phyloP scores from a whole-genome alignment of 148 eudicot genomes.

The Cornus controversa region DNA sequence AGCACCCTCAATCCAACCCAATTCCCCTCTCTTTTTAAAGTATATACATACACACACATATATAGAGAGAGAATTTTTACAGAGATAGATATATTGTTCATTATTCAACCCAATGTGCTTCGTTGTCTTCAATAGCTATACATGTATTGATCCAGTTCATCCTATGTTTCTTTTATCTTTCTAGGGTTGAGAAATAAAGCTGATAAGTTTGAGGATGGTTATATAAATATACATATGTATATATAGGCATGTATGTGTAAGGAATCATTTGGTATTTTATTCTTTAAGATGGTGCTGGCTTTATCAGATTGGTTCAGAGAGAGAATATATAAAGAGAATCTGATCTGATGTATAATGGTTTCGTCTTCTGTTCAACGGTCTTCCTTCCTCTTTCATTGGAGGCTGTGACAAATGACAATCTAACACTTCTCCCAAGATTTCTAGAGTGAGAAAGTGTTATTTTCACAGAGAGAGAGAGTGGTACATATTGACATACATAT shows the following conservation, averaged over 20 bases:
- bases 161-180: neutral
- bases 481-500: neutral
- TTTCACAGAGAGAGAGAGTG: conserved; percentile 14
- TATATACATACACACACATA: too few species aligned
- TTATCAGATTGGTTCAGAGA: conserved; percentile 21
- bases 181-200: conserved; percentile 42
- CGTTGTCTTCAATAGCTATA: conserved; percentile 25
- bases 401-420: conserved; percentile 27
- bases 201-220: conserved; percentile 20
- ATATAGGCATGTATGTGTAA: neutral
- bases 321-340: conserved; percentile 28
- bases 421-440: conserved; percentile 19
- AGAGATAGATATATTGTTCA: neutral
- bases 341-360: conserved; percentile 36
- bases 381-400: conserved; percentile 22
- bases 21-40: too few species aligned
- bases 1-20: neutral
- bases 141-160: conserved; percentile 1
- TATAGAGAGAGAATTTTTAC: neutral
- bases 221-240: conserved; percentile 1
- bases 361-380: conserved; percentile 31
- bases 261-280: conserved; percentile 32
- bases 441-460: conserved; percentile 13
- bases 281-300: conserved; percentile 14
- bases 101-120: conserved; percentile 23